Evolutionary conservation across 2,329 filamentous ascomycete genomes (phyloP), one percentile per base, ranked within the genome.

Genomic region (Pseudodiploospora longispora): DNA sequence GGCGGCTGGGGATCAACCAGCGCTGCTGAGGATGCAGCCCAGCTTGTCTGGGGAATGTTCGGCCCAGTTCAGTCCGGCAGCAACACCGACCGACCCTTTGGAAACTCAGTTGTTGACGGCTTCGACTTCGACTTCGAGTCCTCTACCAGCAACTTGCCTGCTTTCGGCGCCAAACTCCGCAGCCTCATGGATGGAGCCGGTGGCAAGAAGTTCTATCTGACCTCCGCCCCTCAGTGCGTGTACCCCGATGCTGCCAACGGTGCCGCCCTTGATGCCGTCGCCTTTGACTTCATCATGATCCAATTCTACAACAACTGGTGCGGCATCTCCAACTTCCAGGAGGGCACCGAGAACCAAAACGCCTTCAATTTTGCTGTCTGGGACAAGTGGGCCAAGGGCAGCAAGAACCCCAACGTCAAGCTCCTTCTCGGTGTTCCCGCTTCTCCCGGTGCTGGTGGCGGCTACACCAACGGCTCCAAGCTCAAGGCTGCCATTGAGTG

Each of bases 101-200:
- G 81, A 43, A 62, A 65, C 9, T 76, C 80, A 7, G 69, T 77
- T 4, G 65, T 89, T 36, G 83, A 89, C 59, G 85, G 85, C 4
- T 87, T 89, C 59, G 85, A 89, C 62, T 79, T 88, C 50, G 85
- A 89, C 59, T 81, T 88, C 49, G 84, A 88, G 64, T 69, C 75
- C 4, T 61, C 63, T 3, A 73, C 75, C 10, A 61, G 62, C 39
- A 81, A 85, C 63, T 78, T 83, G 64, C 70, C 68, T 0, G 64
- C 75, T 1, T 85, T 87, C 52, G 81, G 74, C 2, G 66, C 70
- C 33, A 66, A 72, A 43, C 71, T 87, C 7, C 76, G 80, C 30
- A 53, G 59, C 10, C 61, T 71, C 31, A 81, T 82, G 70, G 68
- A 78, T 51, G 64, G 64, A 19, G 70, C 72, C 27, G 62, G 55